Conservation (phyloP, 805 yeast species). For the Yarrowia porcina region DNA sequence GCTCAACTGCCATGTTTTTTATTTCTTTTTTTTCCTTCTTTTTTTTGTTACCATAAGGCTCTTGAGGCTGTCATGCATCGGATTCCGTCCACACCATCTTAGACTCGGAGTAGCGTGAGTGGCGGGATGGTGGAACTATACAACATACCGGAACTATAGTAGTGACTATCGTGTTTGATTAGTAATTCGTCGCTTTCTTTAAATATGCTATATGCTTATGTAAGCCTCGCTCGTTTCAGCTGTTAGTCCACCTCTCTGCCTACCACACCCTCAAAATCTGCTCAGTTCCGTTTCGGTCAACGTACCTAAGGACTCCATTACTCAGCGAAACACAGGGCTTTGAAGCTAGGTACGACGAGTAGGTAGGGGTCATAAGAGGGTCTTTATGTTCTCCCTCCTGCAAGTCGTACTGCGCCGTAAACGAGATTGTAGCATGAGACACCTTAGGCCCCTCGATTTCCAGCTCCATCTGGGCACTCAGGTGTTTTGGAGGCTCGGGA, state of each 20-base stretch:
- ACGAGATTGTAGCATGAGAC: not conserved
- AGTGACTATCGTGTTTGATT: too few species aligned
- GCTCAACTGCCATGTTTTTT: too few species aligned
- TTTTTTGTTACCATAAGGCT: too few species aligned
- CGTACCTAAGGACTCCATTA: not conserved
- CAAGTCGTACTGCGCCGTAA: conserved; percentile 16
- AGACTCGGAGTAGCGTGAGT: too few species aligned
- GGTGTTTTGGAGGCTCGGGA: conserved; percentile 11
- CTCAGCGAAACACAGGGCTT: conserved; percentile 13
- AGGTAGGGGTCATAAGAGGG: conserved; percentile 11
- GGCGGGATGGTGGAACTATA: too few species aligned
- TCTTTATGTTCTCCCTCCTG: conserved; percentile 12
- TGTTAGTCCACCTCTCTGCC: not conserved
- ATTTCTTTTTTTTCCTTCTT: too few species aligned
- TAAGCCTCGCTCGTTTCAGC: too few species aligned
- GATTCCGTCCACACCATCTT: too few species aligned
- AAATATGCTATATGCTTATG: too few species aligned
- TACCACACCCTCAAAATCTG: not conserved
- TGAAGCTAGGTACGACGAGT: conserved; percentile 14
- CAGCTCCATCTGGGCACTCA: conserved; percentile 16
- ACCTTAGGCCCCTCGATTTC: conserved; percentile 1
- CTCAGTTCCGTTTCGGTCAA: not conserved
- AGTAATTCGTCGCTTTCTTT: too few species aligned
- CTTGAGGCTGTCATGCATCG: too few species aligned
- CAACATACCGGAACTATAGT: too few species aligned